phyloP scores from a whole-genome alignment of 2,329 filamentous ascomycete genomes.

The Grosmannia penicillata region DNA sequence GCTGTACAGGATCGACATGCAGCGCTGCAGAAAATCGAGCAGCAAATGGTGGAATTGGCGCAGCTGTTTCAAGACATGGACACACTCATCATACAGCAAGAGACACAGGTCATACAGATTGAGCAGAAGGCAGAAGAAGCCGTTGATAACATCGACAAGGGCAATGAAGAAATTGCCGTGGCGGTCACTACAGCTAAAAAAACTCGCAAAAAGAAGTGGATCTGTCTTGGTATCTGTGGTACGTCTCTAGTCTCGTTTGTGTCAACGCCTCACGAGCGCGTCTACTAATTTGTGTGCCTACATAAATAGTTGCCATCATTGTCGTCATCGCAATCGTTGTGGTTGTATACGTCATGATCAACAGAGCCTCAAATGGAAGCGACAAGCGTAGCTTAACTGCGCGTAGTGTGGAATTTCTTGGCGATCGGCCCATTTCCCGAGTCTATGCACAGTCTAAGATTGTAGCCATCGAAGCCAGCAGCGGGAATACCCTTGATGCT shows the following conservation, averaged over 20 bases:
- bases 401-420: constrained; percentile 12
- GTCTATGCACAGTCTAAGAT: constrained; percentile 13
- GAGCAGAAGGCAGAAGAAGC: constrained; percentile 80
- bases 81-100: constrained; percentile 72
- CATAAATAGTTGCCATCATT: constrained; percentile 31
- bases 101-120: constrained; percentile 64
- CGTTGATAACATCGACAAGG: constrained; percentile 69
- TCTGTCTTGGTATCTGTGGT: constrained; percentile 65
- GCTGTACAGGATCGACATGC: constrained; percentile 73
- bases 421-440: constrained; percentile 9
- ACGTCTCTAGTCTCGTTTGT: too few species aligned
- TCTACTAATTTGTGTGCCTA: background rate
- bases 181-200: constrained; percentile 70
- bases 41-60: constrained; percentile 73
- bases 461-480: too few species aligned
- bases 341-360: constrained; percentile 32
- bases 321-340: constrained; percentile 36
- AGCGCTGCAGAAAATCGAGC: constrained; percentile 83
- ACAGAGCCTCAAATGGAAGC: constrained; percentile 15
- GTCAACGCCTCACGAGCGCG: too few species aligned
- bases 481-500: background rate
- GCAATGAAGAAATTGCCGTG: constrained; percentile 67
- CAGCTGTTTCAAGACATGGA: constrained; percentile 87
- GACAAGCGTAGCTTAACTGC: constrained; percentile 15
- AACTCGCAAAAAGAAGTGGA: constrained; percentile 92